Percentiles rank a stretch among this genome's conserved stretches.
phyloP scores from a whole-genome alignment of 1,139 yeast genomes.

The Scheffersomyces illinoinensis region DNA sequence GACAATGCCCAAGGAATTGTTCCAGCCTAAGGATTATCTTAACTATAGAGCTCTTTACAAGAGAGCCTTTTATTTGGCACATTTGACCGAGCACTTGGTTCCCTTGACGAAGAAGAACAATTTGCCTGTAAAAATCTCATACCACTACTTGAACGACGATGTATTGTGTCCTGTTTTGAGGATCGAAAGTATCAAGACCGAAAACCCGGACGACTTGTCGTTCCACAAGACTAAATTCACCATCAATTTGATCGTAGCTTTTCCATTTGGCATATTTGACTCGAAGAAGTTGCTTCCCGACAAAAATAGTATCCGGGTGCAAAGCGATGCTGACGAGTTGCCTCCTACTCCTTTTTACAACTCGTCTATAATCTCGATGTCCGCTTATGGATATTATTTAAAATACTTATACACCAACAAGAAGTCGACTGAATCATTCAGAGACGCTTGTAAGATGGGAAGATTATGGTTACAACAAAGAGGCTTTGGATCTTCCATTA shows the following conservation, averaged over 20 bases:
- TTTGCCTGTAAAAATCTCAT: slow-evolving; percentile 53
- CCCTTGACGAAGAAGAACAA: slow-evolving; percentile 55
- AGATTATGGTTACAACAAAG: slow-evolving; percentile 88
- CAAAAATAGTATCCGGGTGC: slow-evolving; percentile 76
- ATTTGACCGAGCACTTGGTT: slow-evolving; percentile 65
- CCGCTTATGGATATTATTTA: slow-evolving; percentile 67
- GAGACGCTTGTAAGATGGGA: slow-evolving; percentile 86
- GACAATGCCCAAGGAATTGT: slow-evolving; percentile 73
- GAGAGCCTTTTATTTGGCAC: slow-evolving; percentile 83
- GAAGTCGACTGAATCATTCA: slow-evolving; percentile 78
- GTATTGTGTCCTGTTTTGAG: slow-evolving; percentile 62
- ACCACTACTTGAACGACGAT: slow-evolving; percentile 67
- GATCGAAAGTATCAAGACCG: slow-evolving; percentile 53
- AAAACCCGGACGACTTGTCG: slow-evolving; percentile 47
- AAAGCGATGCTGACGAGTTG: slow-evolving; percentile 42
- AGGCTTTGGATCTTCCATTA: slow-evolving; percentile 65
- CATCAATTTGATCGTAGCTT: slow-evolving; percentile 70
- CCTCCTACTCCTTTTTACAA: slow-evolving; percentile 88
- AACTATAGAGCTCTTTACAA: slow-evolving; percentile 90
- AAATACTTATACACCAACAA: slow-evolving; percentile 75
- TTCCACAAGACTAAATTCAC: slow-evolving; percentile 71
- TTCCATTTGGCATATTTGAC: slow-evolving; percentile 73
- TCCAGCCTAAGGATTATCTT: slow-evolving; percentile 85
- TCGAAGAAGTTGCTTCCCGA: slow-evolving; percentile 75
- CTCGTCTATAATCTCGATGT: slow-evolving; percentile 70